These are phyloP conservation scores for Tylopilus felleus DNA, from an alignment of 768 basidiomycete genomes.

Conservation along the genomic window DNA sequence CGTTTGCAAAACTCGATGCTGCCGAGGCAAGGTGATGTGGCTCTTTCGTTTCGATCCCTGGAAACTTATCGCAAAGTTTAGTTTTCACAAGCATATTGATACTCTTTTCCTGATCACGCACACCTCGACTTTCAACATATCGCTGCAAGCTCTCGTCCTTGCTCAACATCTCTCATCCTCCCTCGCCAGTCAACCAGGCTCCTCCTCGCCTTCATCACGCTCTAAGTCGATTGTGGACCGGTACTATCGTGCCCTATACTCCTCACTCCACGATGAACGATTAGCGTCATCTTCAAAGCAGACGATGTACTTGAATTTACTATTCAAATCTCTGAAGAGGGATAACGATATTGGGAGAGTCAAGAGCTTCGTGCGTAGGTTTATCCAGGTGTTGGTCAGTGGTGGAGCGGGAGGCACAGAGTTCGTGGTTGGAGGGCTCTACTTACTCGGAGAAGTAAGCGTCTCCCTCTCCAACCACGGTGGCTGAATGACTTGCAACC, in stretches of 20 bases:
- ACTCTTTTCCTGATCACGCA: conserved; percentile 95
- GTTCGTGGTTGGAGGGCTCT: conserved; percentile 86
- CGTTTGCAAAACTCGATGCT: conserved; percentile 81
- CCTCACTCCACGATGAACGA: conserved; percentile 81
- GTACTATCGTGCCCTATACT: conserved; percentile 83
- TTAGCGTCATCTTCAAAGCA: conserved; percentile 85
- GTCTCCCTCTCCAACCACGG: not conserved
- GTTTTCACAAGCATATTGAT: conserved; percentile 83
- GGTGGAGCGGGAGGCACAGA: conserved; percentile 76
- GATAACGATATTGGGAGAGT: conserved; percentile 58
- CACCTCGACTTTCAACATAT: conserved; percentile 94
- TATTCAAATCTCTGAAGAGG: conserved; percentile 86
- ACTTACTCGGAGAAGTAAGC: conserved; percentile 81
- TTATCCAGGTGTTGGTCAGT: conserved; percentile 73
- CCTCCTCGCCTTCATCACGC: conserved; percentile 37
- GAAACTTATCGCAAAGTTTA: conserved; percentile 27
- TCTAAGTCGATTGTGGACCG: conserved; percentile 56
- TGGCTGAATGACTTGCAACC: not conserved
- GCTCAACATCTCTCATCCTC: conserved; percentile 79
- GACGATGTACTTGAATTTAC: conserved; percentile 92
- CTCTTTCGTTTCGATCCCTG: not conserved
- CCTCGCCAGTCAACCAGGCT: conserved; percentile 40
- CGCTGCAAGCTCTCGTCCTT: conserved; percentile 85
- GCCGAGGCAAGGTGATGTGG: conserved; percentile 56
- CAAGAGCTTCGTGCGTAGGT: conserved; percentile 77